Conservation (phyloP, 1,284 basidiomycete genomes). For the Cronartium ribicola region DNA sequence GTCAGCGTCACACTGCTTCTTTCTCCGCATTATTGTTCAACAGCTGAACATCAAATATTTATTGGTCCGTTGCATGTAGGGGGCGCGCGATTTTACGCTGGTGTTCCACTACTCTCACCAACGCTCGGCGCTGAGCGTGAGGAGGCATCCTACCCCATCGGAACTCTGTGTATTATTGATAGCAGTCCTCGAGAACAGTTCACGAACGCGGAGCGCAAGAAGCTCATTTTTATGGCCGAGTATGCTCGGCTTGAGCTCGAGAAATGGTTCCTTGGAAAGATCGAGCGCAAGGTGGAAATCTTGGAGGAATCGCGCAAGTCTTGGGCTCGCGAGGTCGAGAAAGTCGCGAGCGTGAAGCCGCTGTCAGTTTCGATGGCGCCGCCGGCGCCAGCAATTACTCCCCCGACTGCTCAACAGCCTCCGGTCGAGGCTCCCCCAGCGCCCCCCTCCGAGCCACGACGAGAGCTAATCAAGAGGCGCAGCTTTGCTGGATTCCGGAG, state of each 20-base stretch:
- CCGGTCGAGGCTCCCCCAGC: background rate
- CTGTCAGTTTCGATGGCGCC: background rate
- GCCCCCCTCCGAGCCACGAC: background rate
- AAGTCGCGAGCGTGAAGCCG: background rate
- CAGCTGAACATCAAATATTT: background rate
- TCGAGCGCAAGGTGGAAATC: background rate
- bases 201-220: background rate
- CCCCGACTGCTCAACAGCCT: background rate
- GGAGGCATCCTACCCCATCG: background rate
- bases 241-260: background rate
- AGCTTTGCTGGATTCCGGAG: background rate
- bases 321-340: background rate
- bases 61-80: background rate
- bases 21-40: no score
- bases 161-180: slow-evolving; percentile 1
- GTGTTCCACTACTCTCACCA: background rate
- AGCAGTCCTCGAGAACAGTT: background rate
- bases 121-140: background rate
- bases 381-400: background rate
- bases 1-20: background rate
- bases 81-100: background rate
- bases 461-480: background rate
- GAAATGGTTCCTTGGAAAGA: background rate
- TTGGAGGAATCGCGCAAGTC: background rate
- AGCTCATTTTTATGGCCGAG: slow-evolving; percentile 1